Evolutionary conservation across 2,329 filamentous ascomycete genomes (phyloP).

Genomic region (Colletotrichum sp.): DNA sequence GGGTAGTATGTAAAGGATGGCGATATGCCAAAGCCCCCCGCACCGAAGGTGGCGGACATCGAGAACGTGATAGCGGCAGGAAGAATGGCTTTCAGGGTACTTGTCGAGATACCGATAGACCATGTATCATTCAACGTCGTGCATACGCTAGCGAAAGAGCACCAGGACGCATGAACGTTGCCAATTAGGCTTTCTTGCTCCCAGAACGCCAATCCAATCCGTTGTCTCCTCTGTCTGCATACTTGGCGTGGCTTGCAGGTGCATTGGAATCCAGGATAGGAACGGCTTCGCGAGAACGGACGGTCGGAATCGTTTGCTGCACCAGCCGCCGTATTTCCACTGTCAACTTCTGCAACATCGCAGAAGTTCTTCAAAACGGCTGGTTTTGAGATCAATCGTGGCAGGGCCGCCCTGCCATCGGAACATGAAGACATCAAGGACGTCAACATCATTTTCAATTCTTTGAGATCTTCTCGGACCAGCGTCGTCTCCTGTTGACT

Average conservation of each 20-base stretch:
- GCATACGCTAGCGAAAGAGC: not conserved
- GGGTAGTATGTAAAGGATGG: not conserved
- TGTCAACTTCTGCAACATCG: not conserved
- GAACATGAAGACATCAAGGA: not conserved
- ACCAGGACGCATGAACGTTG: not conserved
- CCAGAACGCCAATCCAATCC: not conserved
- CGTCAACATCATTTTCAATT: not conserved
- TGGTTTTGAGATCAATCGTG: not conserved
- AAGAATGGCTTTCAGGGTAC: not conserved
- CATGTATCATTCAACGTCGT: not conserved
- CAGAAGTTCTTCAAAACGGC: not conserved
- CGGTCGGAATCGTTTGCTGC: not conserved
- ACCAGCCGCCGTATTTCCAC: not conserved
- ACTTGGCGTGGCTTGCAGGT: not conserved
- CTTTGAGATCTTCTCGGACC: not conserved
- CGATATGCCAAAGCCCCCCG: not conserved
- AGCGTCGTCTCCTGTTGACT: not conserved
- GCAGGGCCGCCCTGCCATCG: not conserved
- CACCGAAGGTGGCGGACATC: not conserved
- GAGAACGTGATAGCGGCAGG: not conserved
- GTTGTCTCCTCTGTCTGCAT: not conserved
- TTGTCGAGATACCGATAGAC: not conserved
- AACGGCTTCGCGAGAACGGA: not conserved
- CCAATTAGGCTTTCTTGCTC: not conserved
- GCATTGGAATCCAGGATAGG: not conserved